Evolutionary conservation across 2,329 filamentous ascomycete genomes (phyloP).

Genomic region (Fusarium sp.): DNA sequence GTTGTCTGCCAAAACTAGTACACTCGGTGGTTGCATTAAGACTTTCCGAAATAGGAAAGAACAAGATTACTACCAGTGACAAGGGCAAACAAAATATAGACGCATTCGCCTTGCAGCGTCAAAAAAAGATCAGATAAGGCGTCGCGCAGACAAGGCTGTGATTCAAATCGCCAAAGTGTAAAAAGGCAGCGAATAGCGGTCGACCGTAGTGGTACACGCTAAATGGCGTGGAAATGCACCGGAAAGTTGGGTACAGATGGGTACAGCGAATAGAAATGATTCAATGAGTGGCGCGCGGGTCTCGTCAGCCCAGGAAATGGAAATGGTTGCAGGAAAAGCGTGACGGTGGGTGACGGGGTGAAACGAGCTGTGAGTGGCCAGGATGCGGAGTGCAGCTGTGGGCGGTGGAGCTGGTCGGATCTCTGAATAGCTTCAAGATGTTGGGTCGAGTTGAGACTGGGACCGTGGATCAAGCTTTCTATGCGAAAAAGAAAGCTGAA

Average conservation of each 20-base stretch:
- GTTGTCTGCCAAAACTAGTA: conserved; percentile 4
- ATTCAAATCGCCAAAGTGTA: conserved; percentile 31
- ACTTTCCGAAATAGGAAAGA: conserved; percentile 3
- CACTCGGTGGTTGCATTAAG: conserved; percentile 13
- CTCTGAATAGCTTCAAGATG: conserved; percentile 57
- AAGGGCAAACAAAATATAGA: conserved; percentile 8
- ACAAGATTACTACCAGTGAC: conserved; percentile 3
- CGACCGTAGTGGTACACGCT: conserved; percentile 33
- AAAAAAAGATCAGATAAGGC: conserved; percentile 31
- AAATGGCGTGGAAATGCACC: conserved; percentile 32
- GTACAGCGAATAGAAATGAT: conserved; percentile 36
- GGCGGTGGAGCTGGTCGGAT: conserved; percentile 41
- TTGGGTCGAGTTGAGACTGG: conserved; percentile 37
- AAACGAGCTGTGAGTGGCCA: conserved; percentile 44
- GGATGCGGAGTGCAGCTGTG: conserved; percentile 36
- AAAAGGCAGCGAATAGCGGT: conserved; percentile 37
- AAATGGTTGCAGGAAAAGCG: conserved; percentile 40
- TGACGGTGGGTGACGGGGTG: conserved; percentile 37
- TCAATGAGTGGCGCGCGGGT: conserved; percentile 27
- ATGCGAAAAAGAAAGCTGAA: conserved; percentile 36
- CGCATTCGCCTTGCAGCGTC: conserved; percentile 2
- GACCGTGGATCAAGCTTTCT: conserved; percentile 12
- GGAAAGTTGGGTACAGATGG: conserved; percentile 32
- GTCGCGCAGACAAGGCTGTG: conserved; percentile 36
- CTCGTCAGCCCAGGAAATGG: conserved; percentile 28